phyloP scores from a whole-genome alignment of 2,329 filamentous ascomycete species.

The Coccinonectria pachysandricola region DNA sequence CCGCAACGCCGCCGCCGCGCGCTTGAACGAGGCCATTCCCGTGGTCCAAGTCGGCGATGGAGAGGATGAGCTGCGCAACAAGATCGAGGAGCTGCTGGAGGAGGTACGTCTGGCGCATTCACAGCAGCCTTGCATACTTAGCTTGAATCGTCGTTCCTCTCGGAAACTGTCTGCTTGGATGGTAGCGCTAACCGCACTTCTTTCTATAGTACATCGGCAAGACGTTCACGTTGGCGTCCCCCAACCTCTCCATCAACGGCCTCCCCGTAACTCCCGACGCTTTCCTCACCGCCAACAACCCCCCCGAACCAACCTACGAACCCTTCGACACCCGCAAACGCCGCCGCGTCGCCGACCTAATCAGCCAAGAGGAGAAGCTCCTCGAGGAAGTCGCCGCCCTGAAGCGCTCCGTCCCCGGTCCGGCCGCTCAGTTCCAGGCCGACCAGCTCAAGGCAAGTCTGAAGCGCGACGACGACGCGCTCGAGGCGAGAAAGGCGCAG shows the following conservation, averaged over 20 bases:
- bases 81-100: slow-evolving; percentile 50
- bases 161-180: too few relatives aligned
- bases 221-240: slow-evolving; percentile 47
- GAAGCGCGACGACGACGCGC: slow-evolving; percentile 36
- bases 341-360: slow-evolving; percentile 48
- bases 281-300: slow-evolving; percentile 22
- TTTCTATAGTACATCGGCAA: slow-evolving; percentile 45
- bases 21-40: slow-evolving; percentile 59
- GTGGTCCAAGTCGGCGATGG: slow-evolving; percentile 39
- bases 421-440: slow-evolving; percentile 33
- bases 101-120: slow-evolving; percentile 33
- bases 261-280: slow-evolving; percentile 34
- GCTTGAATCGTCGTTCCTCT: too few relatives aligned
- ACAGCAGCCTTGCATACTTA: too few relatives aligned
- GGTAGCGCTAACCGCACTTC: too few relatives aligned
- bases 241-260: slow-evolving; percentile 55
- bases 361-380: slow-evolving; percentile 52
- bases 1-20: slow-evolving; percentile 55
- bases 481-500: slow-evolving; percentile 21
- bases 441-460: slow-evolving; percentile 30
- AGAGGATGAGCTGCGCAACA: slow-evolving; percentile 46
- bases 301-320: slow-evolving; percentile 36
- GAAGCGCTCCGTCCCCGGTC: slow-evolving; percentile 42
- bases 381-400: slow-evolving; percentile 52
- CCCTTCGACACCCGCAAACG: slow-evolving; percentile 51